These are phyloP conservation scores for Deinandra increscens DNA, from an alignment of 129 eudicot genomes.

Conservation along the genomic window DNA sequence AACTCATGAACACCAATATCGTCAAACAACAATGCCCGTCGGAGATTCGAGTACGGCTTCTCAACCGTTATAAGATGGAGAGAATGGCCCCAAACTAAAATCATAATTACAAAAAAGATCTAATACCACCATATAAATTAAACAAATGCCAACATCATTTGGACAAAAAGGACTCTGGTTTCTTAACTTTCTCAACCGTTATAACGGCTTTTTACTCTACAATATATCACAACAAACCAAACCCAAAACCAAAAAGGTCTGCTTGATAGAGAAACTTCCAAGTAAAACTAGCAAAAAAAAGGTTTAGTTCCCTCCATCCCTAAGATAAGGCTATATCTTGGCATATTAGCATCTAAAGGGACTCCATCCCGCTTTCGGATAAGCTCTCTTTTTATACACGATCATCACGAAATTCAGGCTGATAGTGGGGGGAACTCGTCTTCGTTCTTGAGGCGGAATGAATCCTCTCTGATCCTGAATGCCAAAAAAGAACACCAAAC, in stretches of 20 bases:
- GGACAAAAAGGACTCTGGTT: constrained; percentile 16
- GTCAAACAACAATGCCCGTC: too few species aligned
- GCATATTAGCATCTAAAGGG: constrained; percentile 31
- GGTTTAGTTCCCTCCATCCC: constrained; percentile 27
- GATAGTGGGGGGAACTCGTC: constrained; percentile 87
- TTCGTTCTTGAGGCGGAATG: constrained; percentile 67
- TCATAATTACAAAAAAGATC: too few species aligned
- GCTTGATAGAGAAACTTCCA: constrained; percentile 7
- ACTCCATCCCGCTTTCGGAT: constrained; percentile 31
- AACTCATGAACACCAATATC: too few species aligned
- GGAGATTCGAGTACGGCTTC: too few species aligned
- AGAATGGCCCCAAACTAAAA: too few species aligned
- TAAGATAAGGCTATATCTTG: constrained; percentile 33
- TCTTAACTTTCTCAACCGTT: constrained; percentile 16
- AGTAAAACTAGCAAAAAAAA: constrained; percentile 28
- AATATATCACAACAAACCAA: constrained; percentile 39
- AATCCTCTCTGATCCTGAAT: constrained; percentile 53
- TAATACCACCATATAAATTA: not conserved
- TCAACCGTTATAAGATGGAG: too few species aligned
- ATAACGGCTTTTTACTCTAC: constrained; percentile 18
- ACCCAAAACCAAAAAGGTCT: constrained; percentile 12
- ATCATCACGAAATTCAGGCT: constrained; percentile 32
- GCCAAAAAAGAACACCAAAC: not conserved
- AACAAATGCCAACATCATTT: constrained; percentile 21
- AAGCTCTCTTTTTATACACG: constrained; percentile 31